Evolutionary conservation across 139 green algal species (phyloP), one percentile per base, ranked within the genome.

Genomic region (Micractinium conductrix): DNA sequence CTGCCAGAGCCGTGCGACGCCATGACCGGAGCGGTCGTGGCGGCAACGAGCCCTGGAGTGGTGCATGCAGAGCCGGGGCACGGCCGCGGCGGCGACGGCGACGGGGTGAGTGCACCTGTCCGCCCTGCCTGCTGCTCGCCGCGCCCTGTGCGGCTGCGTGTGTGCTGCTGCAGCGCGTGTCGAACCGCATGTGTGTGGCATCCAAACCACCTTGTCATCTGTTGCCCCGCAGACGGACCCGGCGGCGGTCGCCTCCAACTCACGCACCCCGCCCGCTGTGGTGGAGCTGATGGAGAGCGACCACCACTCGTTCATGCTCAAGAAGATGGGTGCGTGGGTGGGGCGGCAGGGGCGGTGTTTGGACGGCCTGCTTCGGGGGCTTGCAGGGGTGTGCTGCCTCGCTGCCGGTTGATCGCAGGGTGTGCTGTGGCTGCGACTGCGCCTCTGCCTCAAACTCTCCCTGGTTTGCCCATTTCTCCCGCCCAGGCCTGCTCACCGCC

Each of bases 401-500:
- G 19, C 53, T 22, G 53, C 53, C 53, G 53, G 19, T 22, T 62
- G 53, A 4, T 5, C 53, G 26, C 53, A 9, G 10, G 9, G 28
- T 24, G n/a, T 35, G 63, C 30, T 70, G 30, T 42, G 26, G 63
- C n/a, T 30, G 55, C 53, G 19, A 62, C 53, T 24, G 7, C 53
- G 4, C n/a, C 62, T 22, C 3, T 7, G 3, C 63, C 30, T 37
- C 63, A 16, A 30, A 70, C 30, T 37, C n/a, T 19, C 63, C n/a
- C n/a, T 24, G 4, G 10, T 37, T 19, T 28, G 14, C 9, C 63
- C 30, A 70, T n/a, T 3, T 2, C n/a, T 14, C 30, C 63, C 63
- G 10, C 73, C 1, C 74, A 80, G 74, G 85, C 35, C 17, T 94
- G 26, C 85, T 92, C 38, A 93, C 90, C 26, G 90, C 75, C 6